Evolutionary conservation across 192 early-diverging fungal species (phyloP), one percentile per base, ranked within the genome.

Genomic region (Linnemannia zychae): DNA sequence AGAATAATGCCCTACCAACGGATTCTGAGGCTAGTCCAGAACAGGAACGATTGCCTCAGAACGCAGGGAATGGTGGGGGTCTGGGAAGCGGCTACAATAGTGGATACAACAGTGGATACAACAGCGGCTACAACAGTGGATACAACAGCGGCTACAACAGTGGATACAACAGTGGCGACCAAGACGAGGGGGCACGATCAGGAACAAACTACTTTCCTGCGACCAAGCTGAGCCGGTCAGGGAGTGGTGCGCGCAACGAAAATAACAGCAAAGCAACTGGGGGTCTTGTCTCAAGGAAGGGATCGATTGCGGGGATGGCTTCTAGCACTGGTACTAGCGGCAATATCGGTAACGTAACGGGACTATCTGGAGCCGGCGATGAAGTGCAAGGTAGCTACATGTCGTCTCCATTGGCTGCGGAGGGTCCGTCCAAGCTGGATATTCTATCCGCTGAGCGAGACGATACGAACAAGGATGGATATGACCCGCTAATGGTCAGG

Each of bases 121-220:
- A 76, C 48, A 82, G 80, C 46, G 82, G 77, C 24, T 85, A 85
- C 49, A 85, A 75, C 38, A 79, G 77, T 24, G 76, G 74, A 2
- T 81, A 81, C 48, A 81, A 76, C 48, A 82, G 80, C 46, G 82
- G 77, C 24, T 85, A 85, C 49, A 85, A 75, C 38, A 79, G 77
- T 24, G 76, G 74, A 2, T 81, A 81, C 48, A 81, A 76, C 48
- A 85, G 83, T 33, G 83, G 83, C 15, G 83, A 85, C 17, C 83
- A 85, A 49, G 83, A 85, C 20, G 83, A 85, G 47, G 78, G 83
- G 4, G 11, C 24, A 7, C 77, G 83, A 13, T 74, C 72, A 38
- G 46, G 33, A 20, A 7, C 77, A 6, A 69, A 74, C 7, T 79
- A 85, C 70, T 85, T 85, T 71, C 83, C 83, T 24, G 69, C 77